These are phyloP conservation scores for Annulohypoxylon truncatum DNA, from an alignment of 2,329 filamentous ascomycete genomes.

Conservation along the genomic window DNA sequence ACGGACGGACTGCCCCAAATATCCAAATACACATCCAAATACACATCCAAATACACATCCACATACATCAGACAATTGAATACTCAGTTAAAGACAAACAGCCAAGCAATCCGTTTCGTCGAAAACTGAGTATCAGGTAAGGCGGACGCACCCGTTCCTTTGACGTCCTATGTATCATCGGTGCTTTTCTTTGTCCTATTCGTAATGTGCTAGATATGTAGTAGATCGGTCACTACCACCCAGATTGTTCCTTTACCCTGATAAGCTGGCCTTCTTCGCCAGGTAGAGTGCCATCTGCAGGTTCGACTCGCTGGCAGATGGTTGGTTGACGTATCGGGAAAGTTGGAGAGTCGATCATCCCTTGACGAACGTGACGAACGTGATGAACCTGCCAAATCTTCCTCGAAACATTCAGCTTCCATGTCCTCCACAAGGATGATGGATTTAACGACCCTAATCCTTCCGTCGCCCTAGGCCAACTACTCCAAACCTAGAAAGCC, in stretches of 20 bases:
- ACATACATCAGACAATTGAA: neutral
- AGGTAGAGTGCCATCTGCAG: conserved; percentile 28
- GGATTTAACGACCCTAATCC: neutral
- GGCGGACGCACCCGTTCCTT: neutral
- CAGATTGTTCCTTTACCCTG: conserved; percentile 16
- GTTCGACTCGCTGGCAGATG: conserved; percentile 31
- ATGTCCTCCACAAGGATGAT: conserved; percentile 8
- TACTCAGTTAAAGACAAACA: neutral
- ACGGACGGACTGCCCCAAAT: conserved; percentile 11
- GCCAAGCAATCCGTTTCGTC: neutral
- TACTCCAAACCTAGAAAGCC: conserved; percentile 5
- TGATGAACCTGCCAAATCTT: conserved; percentile 21
- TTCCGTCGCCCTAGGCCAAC: neutral
- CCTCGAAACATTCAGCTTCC: conserved; percentile 10
- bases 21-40: neutral
- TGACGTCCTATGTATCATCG: conserved; percentile 12
- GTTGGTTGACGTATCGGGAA: conserved; percentile 31
- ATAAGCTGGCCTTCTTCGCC: conserved; percentile 24
- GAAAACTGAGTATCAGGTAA: neutral
- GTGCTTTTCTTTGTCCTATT: conserved; percentile 19
- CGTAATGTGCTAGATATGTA: conserved; percentile 8
- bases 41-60: neutral
- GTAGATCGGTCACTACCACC: conserved; percentile 19
- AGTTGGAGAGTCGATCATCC: conserved; percentile 33
- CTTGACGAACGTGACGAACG: conserved; percentile 20